Evolutionary conservation across 768 basidiomycete species (phyloP).

Genomic region (Tephrocybe sp.): DNA sequence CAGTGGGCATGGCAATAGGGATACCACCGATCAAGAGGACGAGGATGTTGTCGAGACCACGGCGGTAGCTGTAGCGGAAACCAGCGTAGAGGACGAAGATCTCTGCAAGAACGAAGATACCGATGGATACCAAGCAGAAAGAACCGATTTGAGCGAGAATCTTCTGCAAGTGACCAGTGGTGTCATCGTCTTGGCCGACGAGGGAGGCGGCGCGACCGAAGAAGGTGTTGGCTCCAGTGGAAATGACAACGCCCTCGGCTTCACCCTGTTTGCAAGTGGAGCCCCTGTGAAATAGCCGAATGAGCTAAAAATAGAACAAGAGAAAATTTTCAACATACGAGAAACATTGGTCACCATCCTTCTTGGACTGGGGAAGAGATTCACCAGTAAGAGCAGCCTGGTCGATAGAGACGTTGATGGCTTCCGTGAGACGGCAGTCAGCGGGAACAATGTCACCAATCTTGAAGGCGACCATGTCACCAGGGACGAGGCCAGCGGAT

Average conservation of each 20-base stretch:
- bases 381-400: conserved; percentile 98
- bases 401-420: conserved; percentile 97
- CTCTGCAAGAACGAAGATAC: conserved; percentile 92
- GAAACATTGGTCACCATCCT: conserved; percentile 94
- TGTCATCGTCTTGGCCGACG: conserved; percentile 96
- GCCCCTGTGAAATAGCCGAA: conserved; percentile 47
- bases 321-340: conserved; percentile 59
- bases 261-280: conserved; percentile 99
- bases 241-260: conserved; percentile 98
- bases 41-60: conserved; percentile 95
- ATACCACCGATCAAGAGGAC: conserved; percentile 99
- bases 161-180: conserved; percentile 97
- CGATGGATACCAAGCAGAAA: conserved; percentile 96
- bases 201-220: conserved; percentile 98
- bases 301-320: conserved; percentile 2
- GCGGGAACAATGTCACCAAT: conserved; percentile 99
- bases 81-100: conserved; percentile 92
- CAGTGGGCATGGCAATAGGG: conserved; percentile 99
- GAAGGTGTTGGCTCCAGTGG: conserved; percentile 97
- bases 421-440: conserved; percentile 94
- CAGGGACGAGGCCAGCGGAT: conserved; percentile 85
- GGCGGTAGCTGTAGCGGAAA: conserved; percentile 88
- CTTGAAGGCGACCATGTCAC: conserved; percentile 97
- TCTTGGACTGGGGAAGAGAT: conserved; percentile 91
- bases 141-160: conserved; percentile 97